phyloP scores from a whole-genome alignment of 352 stramenopile species.

The Pythium utonaiense region DNA sequence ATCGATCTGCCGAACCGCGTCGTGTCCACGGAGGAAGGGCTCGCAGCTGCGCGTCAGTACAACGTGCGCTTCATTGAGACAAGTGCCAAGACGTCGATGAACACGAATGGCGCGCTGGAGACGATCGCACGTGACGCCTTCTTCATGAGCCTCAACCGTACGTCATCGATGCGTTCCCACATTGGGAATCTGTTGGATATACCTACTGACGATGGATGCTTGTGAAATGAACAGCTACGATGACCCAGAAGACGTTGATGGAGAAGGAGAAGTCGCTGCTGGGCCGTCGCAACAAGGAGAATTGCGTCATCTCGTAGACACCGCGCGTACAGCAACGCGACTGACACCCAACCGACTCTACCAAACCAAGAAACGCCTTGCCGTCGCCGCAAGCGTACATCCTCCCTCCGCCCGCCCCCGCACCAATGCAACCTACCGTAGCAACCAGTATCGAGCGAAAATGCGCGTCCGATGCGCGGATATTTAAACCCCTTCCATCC shows the following conservation, averaged over 20 bases:
- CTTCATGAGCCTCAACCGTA: conserved; percentile 85
- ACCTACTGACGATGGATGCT: neutral
- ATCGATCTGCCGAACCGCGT: conserved; percentile 88
- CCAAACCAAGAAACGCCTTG: conserved; percentile 13
- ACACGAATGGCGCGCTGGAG: conserved; percentile 82
- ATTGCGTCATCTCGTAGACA: conserved; percentile 57
- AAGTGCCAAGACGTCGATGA: conserved; percentile 86
- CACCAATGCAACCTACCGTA: neutral
- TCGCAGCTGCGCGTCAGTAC: conserved; percentile 79
- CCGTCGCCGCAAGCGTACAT: conserved; percentile 19
- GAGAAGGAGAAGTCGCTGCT: conserved; percentile 75
- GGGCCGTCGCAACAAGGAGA: conserved; percentile 73
- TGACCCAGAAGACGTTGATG: conserved; percentile 76
- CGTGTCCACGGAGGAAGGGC: conserved; percentile 72
- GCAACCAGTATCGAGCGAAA: conserved; percentile 7
- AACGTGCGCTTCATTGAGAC: conserved; percentile 88
- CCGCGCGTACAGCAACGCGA: neutral
- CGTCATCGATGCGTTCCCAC: conserved; percentile 16
- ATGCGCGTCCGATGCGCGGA: conserved; percentile 20
- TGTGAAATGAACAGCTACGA: conserved; percentile 38
- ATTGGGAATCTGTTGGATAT: neutral
- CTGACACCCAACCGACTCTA: neutral
- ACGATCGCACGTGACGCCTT: conserved; percentile 84
- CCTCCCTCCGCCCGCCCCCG: neutral
- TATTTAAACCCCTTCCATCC: conserved; percentile 20